Conservation (phyloP, 441 rosid genomes). For the Brassica balearica region DNA sequence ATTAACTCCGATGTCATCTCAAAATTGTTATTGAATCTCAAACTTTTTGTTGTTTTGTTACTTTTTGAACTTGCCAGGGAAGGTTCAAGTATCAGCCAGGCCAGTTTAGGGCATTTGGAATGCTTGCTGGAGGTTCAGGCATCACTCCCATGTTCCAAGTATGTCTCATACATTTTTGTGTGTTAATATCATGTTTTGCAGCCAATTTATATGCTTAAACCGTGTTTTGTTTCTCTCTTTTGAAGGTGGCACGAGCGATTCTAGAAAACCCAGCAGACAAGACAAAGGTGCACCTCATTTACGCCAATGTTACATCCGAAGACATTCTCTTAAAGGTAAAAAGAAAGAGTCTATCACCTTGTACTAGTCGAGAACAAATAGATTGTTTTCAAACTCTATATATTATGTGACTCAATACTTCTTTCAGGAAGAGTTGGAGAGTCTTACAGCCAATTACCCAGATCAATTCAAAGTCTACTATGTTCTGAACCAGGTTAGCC, state of each 20-base stretch:
- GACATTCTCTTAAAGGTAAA: slow-evolving; percentile 87
- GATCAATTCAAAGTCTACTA: slow-evolving; percentile 75
- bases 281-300: slow-evolving; percentile 81
- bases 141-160: slow-evolving; percentile 99
- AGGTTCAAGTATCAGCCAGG: slow-evolving; percentile 86
- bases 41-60: slow-evolving; percentile 3
- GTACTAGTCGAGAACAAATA: not conserved
- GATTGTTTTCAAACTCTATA: not conserved
- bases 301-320: slow-evolving; percentile 81
- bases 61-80: slow-evolving; percentile 57
- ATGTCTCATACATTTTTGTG: slow-evolving; percentile 14
- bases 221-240: slow-evolving; percentile 1
- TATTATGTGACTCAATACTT: not conserved
- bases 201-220: slow-evolving; percentile 9
- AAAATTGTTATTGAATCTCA: not conserved
- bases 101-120: slow-evolving; percentile 89
- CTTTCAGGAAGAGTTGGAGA: slow-evolving; percentile 80
- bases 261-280: slow-evolving; percentile 81
- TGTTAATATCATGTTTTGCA: not conserved
- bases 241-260: slow-evolving; percentile 83
- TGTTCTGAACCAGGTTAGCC: slow-evolving; percentile 86
- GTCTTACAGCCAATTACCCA: slow-evolving; percentile 67
- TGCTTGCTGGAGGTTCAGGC: slow-evolving; percentile 98
- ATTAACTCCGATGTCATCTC: not conserved
- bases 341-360: not conserved